Base-by-base conservation (phyloP, 2,329 filamentous ascomycete species). In the Helotiales sp. region DNA sequence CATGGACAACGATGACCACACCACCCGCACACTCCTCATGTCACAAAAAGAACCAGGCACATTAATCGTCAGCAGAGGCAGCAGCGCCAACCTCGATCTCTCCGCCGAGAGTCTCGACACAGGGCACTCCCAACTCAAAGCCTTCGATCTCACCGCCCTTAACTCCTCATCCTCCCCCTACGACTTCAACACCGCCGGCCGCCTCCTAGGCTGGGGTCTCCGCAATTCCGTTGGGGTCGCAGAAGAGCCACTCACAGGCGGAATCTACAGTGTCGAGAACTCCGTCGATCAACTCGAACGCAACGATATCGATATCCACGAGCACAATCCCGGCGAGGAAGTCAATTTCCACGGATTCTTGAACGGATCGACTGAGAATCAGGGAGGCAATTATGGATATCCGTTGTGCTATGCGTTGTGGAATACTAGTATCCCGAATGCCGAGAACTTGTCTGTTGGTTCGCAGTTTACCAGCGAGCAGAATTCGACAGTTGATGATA, bases 301-400 rank as follows among this genome's bases (percentile, higher is more conserved):
- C 34, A 78, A 83, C 57, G 85, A 84, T 10, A 71, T 82, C n/a
- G 87, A 91, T 68, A 84, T 92, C 52, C 87, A 91, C 71, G 77
- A 86, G 67, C 82, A 91, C 73, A 93, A 93, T 73, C 91, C 91
- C 0, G 91, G 84, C 17, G 91, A 93, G 75, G 89, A 93, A 78
- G 78, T 93, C 76, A 93, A 93, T 77, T 92, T 87, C 76, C 86
- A 91, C 67, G 90, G 91, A 3, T 85, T 83, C 65, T 80, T 91
- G 3, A 73, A 72, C 45, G 63, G 24, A 2, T 73, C 77, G 15
- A 70, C 70, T 0, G 75, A 72, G 11, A 64, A 76, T 22, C 76
- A 79, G 63, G 81, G 80, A 17, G 78, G 77, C 2, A 92, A 92
- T 77, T 90, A 89, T 74, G 91, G 91, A 24, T 93, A 93, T 74